These are phyloP conservation scores for Raphanus raphanistrum DNA, from an alignment of 345 rosid species.

Conservation along the genomic window DNA sequence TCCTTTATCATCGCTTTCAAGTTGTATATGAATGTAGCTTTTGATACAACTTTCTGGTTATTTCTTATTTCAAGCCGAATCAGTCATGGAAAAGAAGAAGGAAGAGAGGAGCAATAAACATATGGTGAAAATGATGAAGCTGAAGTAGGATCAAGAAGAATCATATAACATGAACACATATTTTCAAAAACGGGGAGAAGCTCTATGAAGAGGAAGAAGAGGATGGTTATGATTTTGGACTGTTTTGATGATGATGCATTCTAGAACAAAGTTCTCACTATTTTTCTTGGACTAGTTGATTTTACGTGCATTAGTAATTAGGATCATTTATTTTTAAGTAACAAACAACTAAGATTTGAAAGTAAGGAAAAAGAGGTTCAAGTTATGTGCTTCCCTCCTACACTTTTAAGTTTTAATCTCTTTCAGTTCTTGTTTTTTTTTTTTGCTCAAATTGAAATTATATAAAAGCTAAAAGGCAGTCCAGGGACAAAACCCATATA, in stretches of 20 bases:
- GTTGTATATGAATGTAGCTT: background rate
- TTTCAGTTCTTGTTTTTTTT: too few species aligned
- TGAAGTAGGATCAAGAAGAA: slow-evolving; percentile 7
- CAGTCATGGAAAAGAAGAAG: too few species aligned
- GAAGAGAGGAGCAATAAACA: too few species aligned
- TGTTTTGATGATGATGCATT: background rate
- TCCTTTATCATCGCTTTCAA: background rate
- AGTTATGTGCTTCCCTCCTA: background rate
- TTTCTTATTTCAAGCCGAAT: background rate
- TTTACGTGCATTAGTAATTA: too few species aligned
- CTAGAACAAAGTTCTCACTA: too few species aligned
- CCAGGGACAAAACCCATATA: too few species aligned
- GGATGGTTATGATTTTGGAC: background rate
- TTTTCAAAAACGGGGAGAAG: slow-evolving; percentile 11
- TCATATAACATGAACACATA: slow-evolving; percentile 14
- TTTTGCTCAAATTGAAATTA: too few species aligned
- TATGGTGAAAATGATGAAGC: background rate
- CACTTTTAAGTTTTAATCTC: background rate
- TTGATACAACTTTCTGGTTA: background rate
- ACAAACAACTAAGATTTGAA: too few species aligned
- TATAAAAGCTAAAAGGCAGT: too few species aligned
- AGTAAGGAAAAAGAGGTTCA: background rate
- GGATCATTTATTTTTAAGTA: too few species aligned
- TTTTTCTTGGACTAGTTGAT: background rate
- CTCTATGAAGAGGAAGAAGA: slow-evolving; percentile 20